Evolutionary conservation across 2,329 filamentous ascomycete species (phyloP), one percentile per base, ranked within the genome.

Genomic region (Periconia sp.): DNA sequence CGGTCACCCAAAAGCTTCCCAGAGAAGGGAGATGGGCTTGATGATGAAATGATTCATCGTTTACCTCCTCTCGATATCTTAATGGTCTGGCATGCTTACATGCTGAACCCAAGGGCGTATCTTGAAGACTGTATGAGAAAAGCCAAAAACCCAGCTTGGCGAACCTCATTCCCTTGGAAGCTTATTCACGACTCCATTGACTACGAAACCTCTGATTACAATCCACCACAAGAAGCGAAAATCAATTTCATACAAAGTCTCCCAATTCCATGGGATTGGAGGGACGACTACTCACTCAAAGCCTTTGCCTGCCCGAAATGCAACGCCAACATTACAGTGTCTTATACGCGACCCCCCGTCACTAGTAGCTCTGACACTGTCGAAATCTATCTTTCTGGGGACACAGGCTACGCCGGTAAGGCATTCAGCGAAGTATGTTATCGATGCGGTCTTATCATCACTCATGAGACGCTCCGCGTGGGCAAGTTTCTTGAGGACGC

Each of bases 41-140:
- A 40, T 5, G 29, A 21, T 5, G 28, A 48, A 10, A 12, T 40
- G 16, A 11, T 22, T 1, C 34, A 33, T 8, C 4, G 5, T 2
- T n/a, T 59, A 17, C 56, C 54, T 25, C 66, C 71, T 12, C 15
- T 66, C 77, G 88, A 92, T 68, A 81, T 92, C 1, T 68, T 91
- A 15, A 88, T 92, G 85, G 84, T 92, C 0, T 88, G 86, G 84
- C 88, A 92, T 65, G 74, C 86, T 0, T 88, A 89, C 59, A 86
- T 89, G 81, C 79, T 92, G 3, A 92, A 91, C 54, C 88, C 88
- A 0, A 76, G 85, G 28, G 75, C 73, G n/a, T 92, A 85, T 60
- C 78, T 90, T 4, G 87, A 92, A 57, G 88, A 92, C 61, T 84
- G 83, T 57, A 72, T 90, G 41, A 78, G 86, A 6, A 69, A 74